Percentiles rank a stretch among this genome's conserved stretches.
These are phyloP conservation scores for Pulveroboletus sp. DNA, from an alignment of 1,284 basidiomycete genomes.

Conservation along the genomic window DNA sequence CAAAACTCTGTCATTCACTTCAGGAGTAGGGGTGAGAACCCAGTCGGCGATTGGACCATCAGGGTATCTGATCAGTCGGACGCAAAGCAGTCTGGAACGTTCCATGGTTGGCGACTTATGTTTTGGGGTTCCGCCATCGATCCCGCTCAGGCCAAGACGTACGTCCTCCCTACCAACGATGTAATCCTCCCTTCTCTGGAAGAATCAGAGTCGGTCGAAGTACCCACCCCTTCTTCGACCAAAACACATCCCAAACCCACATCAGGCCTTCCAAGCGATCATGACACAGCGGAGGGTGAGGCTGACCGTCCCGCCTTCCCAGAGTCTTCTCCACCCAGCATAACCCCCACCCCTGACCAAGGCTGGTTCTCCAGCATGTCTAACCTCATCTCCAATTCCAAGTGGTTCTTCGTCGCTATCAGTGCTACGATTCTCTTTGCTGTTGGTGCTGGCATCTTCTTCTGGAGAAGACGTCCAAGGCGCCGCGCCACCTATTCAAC, in stretches of 20 bases:
- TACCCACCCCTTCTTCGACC: conserved; percentile 46
- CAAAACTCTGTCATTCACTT: conserved; percentile 18
- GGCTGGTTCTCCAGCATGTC: conserved; percentile 86
- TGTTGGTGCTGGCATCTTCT: conserved; percentile 60
- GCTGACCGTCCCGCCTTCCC: conserved; percentile 66
- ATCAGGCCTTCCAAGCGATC: conserved; percentile 82
- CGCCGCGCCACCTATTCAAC: conserved; percentile 64
- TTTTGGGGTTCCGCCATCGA: conserved; percentile 93
- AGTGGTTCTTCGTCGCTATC: conserved; percentile 84
- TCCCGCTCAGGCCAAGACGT: conserved; percentile 65
- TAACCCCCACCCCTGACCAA: conserved; percentile 69
- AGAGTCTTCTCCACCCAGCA: conserved; percentile 43
- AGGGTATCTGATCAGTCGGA: conserved; percentile 77
- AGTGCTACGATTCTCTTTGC: conserved; percentile 74
- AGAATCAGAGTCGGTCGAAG: conserved; percentile 35
- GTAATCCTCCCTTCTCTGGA: conserved; percentile 56
- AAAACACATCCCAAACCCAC: conserved; percentile 86
- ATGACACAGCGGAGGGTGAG: conserved; percentile 71
- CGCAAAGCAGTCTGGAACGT: conserved; percentile 67
- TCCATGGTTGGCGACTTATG: conserved; percentile 91
- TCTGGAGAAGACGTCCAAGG: conserved; percentile 65
- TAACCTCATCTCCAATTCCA: conserved; percentile 72
- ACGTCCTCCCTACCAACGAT: conserved; percentile 58
- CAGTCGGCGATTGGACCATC: conserved; percentile 92
- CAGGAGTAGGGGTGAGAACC: conserved; percentile 81